A percentile compares a stretch with the other conserved stretches of the same genome.
Evolutionary conservation across 2,329 filamentous ascomycete genomes (phyloP).

Genomic region (Phialophora chinensis): DNA sequence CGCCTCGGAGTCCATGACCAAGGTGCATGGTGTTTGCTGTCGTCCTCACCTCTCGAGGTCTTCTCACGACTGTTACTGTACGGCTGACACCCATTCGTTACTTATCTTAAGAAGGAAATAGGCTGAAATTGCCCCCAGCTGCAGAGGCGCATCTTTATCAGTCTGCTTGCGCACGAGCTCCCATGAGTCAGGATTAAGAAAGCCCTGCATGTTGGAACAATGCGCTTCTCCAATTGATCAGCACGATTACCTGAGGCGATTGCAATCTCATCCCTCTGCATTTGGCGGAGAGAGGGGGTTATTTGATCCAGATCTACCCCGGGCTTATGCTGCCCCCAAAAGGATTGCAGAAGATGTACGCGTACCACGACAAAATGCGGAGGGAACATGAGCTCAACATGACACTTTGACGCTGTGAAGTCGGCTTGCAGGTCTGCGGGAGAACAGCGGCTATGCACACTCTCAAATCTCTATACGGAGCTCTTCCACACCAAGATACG

Average conservation of each 20-base stretch:
- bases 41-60: background rate
- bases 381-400: background rate
- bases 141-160: constrained; percentile 1
- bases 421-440: background rate
- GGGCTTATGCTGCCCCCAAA: background rate
- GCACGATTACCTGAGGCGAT: constrained; percentile 25
- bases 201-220: background rate
- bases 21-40: background rate
- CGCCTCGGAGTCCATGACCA: constrained; percentile 1
- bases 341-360: constrained; percentile 2
- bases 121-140: constrained; percentile 8
- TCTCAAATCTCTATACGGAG: background rate
- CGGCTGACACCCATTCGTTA: background rate
- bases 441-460: background rate
- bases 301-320: constrained; percentile 17
- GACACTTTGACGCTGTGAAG: background rate
- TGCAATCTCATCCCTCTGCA: constrained; percentile 15
- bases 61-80: constrained; percentile 10
- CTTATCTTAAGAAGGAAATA: constrained; percentile 18
- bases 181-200: constrained; percentile 20
- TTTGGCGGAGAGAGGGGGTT: constrained; percentile 11
- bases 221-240: constrained; percentile 15
- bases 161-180: constrained; percentile 3
- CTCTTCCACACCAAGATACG: background rate
- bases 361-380: background rate